These are phyloP conservation scores for Tolypocladium tropicale DNA, from an alignment of 2,329 filamentous ascomycete genomes.

Conservation along the genomic window DNA sequence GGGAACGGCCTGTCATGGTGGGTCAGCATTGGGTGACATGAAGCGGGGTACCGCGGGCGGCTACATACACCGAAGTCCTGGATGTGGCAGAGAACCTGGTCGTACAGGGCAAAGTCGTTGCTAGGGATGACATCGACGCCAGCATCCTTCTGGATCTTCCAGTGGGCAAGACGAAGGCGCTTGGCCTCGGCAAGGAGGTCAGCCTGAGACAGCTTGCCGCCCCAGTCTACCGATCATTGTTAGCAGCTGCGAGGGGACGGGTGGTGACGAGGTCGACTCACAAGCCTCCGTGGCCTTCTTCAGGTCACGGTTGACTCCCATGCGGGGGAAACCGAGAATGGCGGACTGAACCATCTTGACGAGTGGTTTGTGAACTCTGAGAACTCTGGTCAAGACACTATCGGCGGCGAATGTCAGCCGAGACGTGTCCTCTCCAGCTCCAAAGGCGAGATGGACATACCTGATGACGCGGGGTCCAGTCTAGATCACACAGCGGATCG, in stretches of 20 bases:
- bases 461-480: not conserved
- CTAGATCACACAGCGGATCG: not conserved
- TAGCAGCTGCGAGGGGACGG: conserved; percentile 9
- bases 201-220: conserved; percentile 82
- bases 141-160: conserved; percentile 99
- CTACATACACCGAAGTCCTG: conserved; percentile 84
- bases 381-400: not conserved
- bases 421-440: not conserved
- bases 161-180: conserved; percentile 92
- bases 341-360: conserved; percentile 56
- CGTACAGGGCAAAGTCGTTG: conserved; percentile 99
- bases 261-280: conserved; percentile 26
- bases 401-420: not conserved
- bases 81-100: conserved; percentile 95
- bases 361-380: conserved; percentile 14
- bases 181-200: conserved; percentile 92
- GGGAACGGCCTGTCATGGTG: conserved; percentile 58
- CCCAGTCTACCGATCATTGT: conserved; percentile 51
- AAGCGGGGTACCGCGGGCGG: not conserved
- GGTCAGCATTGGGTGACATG: conserved; percentile 3
- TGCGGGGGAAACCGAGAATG: conserved; percentile 96
- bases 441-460: not conserved
- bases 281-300: conserved; percentile 99
- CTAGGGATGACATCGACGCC: conserved; percentile 96
- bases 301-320: conserved; percentile 96